Conservation (phyloP, 352 stramenopile genomes). For the Peronospora destructor region DNA sequence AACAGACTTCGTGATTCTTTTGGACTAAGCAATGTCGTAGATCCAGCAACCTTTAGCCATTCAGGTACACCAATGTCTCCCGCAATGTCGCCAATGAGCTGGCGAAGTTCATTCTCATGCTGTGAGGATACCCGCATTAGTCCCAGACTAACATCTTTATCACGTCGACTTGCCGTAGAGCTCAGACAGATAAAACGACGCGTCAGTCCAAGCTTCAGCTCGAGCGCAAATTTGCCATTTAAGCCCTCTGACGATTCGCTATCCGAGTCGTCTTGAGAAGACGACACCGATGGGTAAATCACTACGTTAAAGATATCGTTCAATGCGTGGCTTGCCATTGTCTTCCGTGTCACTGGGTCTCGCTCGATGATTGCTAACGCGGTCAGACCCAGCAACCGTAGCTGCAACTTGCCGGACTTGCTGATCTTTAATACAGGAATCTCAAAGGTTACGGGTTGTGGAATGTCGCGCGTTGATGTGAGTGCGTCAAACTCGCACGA, state of each 20-base stretch:
- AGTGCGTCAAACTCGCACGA: slow-evolving; percentile 80
- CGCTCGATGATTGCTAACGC: slow-evolving; percentile 65
- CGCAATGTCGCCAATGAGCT: slow-evolving; percentile 64
- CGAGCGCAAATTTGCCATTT: slow-evolving; percentile 72
- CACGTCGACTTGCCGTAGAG: slow-evolving; percentile 48
- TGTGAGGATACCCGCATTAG: slow-evolving; percentile 39
- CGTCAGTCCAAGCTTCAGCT: slow-evolving; percentile 79
- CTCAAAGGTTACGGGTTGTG: slow-evolving; percentile 75
- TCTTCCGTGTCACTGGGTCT: slow-evolving; percentile 64
- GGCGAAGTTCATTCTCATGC: slow-evolving; percentile 64
- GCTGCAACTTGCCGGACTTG: slow-evolving; percentile 56
- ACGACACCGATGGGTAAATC: slow-evolving; percentile 79
- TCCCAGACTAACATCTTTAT: slow-evolving; percentile 76
- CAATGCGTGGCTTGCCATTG: slow-evolving; percentile 51
- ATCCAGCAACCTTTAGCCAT: slow-evolving; percentile 69
- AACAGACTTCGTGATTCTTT: slow-evolving; percentile 77
- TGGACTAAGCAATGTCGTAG: slow-evolving; percentile 64
- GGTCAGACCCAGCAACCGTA: slow-evolving; percentile 67
- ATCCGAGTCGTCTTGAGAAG: slow-evolving; percentile 39
- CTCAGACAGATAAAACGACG: slow-evolving; percentile 68
- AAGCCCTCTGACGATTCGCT: slow-evolving; percentile 49
- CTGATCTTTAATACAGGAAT: slow-evolving; percentile 82
- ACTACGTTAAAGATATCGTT: slow-evolving; percentile 85
- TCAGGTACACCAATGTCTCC: slow-evolving; percentile 47
- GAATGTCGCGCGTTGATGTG: slow-evolving; percentile 67